A percentile compares a stretch with the other conserved stretches of the same genome.
These are phyloP conservation scores for Gyrodon lividus DNA, from an alignment of 768 basidiomycete genomes.

Conservation along the genomic window DNA sequence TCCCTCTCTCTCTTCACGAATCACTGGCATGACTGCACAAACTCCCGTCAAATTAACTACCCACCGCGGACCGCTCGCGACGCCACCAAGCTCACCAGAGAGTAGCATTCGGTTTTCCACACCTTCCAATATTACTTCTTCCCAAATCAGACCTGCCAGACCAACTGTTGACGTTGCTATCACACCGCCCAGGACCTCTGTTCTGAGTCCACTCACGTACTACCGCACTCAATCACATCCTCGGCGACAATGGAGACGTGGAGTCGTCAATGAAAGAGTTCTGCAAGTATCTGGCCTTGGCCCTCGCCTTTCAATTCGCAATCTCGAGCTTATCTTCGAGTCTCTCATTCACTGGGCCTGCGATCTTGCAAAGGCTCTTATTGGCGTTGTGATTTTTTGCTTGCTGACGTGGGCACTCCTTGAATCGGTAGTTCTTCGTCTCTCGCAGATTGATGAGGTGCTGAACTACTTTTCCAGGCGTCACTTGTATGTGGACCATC, in stretches of 20 bases:
- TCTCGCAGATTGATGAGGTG: neutral
- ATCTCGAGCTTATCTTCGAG: constrained; percentile 3
- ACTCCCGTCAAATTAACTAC: constrained; percentile 24
- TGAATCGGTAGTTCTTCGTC: constrained; percentile 18
- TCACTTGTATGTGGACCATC: constrained; percentile 8
- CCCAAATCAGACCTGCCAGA: neutral
- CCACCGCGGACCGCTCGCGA: constrained; percentile 28
- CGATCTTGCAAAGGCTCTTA: constrained; percentile 15
- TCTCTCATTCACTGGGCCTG: constrained; percentile 1
- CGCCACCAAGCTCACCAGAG: constrained; percentile 18
- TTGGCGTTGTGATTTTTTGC: constrained; percentile 17
- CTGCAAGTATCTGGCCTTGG: neutral
- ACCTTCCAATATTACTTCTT: constrained; percentile 11
- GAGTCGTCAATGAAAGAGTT: neutral
- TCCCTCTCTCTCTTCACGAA: constrained; percentile 14
- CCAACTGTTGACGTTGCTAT: constrained; percentile 11
- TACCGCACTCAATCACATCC: neutral
- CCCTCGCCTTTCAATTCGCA: neutral
- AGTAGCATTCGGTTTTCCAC: constrained; percentile 17
- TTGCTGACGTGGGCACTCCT: constrained; percentile 22
- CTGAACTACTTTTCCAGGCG: constrained; percentile 17
- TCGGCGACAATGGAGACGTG: constrained; percentile 1
- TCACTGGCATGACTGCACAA: constrained; percentile 25
- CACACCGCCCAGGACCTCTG: constrained; percentile 12
- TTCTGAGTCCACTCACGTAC: neutral